Conservation (phyloP, 164 flowering plant species). For the Tetracentron sinense region DNA sequence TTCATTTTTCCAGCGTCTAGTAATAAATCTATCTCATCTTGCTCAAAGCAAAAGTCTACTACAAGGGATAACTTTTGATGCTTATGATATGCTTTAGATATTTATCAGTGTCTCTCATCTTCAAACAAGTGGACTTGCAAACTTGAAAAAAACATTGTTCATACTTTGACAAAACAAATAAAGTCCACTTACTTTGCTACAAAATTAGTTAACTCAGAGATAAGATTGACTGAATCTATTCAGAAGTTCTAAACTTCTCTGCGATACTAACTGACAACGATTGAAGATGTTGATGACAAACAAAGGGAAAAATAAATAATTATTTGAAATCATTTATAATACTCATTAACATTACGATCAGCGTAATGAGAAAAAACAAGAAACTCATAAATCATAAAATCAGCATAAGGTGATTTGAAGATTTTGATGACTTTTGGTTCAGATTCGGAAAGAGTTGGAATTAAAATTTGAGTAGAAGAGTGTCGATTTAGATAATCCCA, state of each 20-base stretch:
- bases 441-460: no score
- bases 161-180: constrained; percentile 52
- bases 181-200: constrained; percentile 46
- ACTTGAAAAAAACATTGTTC: constrained; percentile 53
- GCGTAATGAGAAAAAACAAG: no score
- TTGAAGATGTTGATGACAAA: constrained; percentile 20
- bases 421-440: no score
- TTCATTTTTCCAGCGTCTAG: constrained; percentile 23
- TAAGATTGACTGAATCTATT: constrained; percentile 56
- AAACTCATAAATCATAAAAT: no score
- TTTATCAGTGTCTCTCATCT: constrained; percentile 26
- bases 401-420: no score
- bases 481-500: no score
- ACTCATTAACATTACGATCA: no score
- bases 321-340: no score
- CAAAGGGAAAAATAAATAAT: no score
- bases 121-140: constrained; percentile 49
- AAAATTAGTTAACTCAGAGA: constrained; percentile 33
- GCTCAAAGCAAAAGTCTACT: constrained; percentile 30
- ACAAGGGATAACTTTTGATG: constrained; percentile 39
- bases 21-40: constrained; percentile 27
- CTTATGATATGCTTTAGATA: constrained; percentile 72
- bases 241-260: constrained; percentile 55
- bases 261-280: constrained; percentile 37
- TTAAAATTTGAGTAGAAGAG: no score